These are phyloP conservation scores for Malus domestica DNA, from an alignment of 306 rosid genomes.

Conservation along the genomic window DNA sequence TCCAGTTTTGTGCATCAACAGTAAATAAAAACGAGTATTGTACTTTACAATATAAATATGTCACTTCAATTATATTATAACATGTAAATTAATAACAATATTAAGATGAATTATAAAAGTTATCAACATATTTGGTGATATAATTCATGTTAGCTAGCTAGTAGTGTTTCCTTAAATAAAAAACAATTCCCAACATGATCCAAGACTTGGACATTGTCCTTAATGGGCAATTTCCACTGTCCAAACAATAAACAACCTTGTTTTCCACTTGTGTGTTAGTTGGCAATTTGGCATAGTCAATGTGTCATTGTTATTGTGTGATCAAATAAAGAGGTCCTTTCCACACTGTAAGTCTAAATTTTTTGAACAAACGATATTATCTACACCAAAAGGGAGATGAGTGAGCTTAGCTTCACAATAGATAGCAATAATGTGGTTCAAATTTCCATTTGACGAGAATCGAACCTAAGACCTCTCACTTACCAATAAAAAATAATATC, in stretches of 20 bases:
- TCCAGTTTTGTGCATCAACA: too few species aligned
- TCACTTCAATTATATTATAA: not conserved
- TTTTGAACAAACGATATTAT: too few species aligned
- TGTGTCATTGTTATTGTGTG: not conserved
- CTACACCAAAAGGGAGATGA: too few species aligned
- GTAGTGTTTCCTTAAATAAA: not conserved
- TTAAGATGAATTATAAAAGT: not conserved
- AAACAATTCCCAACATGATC: not conserved
- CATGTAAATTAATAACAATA: not conserved
- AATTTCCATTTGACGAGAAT: too few species aligned
- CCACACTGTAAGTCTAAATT: not conserved
- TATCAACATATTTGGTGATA: constrained; percentile 6
- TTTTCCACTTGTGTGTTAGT: not conserved
- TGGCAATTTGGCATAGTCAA: not conserved
- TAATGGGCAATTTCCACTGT: not conserved
- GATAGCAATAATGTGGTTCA: too few species aligned
- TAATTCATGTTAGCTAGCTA: not conserved
- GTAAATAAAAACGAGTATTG: not conserved
- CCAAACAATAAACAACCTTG: not conserved
- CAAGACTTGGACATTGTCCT: constrained; percentile 13
- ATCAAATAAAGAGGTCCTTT: not conserved
- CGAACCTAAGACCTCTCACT: too few species aligned
- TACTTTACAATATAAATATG: not conserved
- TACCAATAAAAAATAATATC: too few species aligned
- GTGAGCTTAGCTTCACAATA: too few species aligned